Evolutionary conservation across 345 rosid genomes (phyloP), one percentile per base, ranked within the genome.

Genomic region (Pugionium cornutum): DNA sequence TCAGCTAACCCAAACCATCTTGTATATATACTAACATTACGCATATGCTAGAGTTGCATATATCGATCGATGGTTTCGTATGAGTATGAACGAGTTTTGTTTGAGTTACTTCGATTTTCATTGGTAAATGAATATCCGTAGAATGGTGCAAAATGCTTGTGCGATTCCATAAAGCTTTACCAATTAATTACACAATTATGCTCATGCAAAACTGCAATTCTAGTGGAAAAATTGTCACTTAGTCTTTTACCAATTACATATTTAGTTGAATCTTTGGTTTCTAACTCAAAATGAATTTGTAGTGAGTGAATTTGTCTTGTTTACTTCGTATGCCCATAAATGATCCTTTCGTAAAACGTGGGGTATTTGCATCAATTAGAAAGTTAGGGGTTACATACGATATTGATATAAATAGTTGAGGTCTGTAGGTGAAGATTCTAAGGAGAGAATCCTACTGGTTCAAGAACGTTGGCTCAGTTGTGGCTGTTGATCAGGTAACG

Each of bases 391-490:
- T 53, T 25, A 32, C 10, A 34, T 8, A 26, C 30, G 34, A 7
- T 50, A 69, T 10, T 28, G 37, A 29, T 36, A 46, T 30, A 26
- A 47, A 54, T 0, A 27, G 10, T 50, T 58, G 9, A 10, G 48
- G 26, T 59, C 47, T 4, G 54, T 81, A 91, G 96, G 98, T 91
- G 53, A 91, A 91, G 88, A 91, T 91, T 76, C 85, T 89, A 27
- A 85, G 95, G 82, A 86, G 72, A 80, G 98, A 91, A 70, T 91
- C 98, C 9, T 89, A 91, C 79, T 91, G 96, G 98, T 91, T 69
- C 85, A 91, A 91, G 25, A 86, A 81, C 70, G 62, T 68, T 57
- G 98, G 96, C 35, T 88, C 92, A 43, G 96, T 91, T 43, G 96
- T 91, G 11, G 89, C 96, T 5, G 96, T 91, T 59, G 92, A 92